A percentile compares a stretch with the other conserved stretches of the same genome.
Evolutionary conservation across 352 stramenopile genomes (phyloP).

Genomic region (Phytopythium chamaehyphon): DNA sequence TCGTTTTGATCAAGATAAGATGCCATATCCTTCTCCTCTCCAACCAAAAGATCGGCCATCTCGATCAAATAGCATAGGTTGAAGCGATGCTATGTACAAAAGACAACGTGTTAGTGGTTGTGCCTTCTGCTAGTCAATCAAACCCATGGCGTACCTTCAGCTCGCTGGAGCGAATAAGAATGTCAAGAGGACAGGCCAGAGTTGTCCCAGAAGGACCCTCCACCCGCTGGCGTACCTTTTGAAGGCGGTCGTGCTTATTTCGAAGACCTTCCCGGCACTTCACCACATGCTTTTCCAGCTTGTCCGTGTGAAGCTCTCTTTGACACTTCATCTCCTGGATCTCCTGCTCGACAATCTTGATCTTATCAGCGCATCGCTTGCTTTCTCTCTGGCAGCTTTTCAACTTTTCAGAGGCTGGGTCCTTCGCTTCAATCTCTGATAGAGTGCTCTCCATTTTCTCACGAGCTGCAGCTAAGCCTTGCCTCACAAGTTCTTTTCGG

Average conservation of each 20-base stretch:
- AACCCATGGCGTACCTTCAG: conserved; percentile 39
- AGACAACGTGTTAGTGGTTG: background rate
- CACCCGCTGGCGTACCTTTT: conserved; percentile 32
- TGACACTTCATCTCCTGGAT: conserved; percentile 20
- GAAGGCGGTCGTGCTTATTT: conserved; percentile 27
- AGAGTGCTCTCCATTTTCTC: conserved; percentile 10
- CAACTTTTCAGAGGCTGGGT: conserved; percentile 4
- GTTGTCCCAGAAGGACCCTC: conserved; percentile 7
- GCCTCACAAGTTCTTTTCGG: conserved; percentile 27
- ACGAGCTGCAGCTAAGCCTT: conserved; percentile 15
- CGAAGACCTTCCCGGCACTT: conserved; percentile 34
- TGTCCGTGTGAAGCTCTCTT: conserved; percentile 6
- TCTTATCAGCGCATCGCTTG: conserved; percentile 18
- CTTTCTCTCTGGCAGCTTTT: conserved; percentile 14
- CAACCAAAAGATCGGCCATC: conserved; percentile 22
- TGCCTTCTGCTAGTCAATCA: conserved; percentile 1
- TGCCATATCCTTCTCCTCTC: conserved; percentile 36
- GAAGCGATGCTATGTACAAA: conserved; percentile 29
- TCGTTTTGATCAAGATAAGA: conserved; percentile 29
- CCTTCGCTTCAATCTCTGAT: conserved; percentile 1
- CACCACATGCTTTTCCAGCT: conserved; percentile 13
- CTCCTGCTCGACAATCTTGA: conserved; percentile 27
- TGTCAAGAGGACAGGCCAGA: conserved; percentile 31
- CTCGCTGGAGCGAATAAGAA: conserved; percentile 41
- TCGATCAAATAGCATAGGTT: conserved; percentile 28